Evolutionary conservation across 208 protist genomes (phyloP).

Genomic region (Histomonas meleagridis): DNA sequence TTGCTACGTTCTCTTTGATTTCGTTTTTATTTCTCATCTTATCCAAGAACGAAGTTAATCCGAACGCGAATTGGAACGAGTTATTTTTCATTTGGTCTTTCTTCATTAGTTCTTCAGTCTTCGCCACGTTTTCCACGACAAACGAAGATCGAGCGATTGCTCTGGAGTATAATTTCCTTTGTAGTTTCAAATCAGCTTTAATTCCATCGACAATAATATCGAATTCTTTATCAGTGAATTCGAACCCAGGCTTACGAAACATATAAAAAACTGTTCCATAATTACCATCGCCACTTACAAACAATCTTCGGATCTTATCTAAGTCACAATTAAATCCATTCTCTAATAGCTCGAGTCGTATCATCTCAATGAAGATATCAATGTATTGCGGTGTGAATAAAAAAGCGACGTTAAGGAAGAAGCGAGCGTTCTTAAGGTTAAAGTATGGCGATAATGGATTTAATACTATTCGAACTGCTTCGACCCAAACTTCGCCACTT

Average conservation of each 20-base stretch:
- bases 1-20: too few species aligned
- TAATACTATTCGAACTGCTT: slow-evolving; percentile 63
- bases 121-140: not conserved
- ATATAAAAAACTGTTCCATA: slow-evolving; percentile 33
- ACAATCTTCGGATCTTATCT: not conserved
- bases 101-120: not conserved
- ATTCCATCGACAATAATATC: not conserved
- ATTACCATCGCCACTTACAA: not conserved
- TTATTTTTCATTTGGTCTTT: not conserved
- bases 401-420: slow-evolving; percentile 63
- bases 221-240: not conserved
- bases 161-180: not conserved
- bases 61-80: not conserved
- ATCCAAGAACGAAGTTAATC: not conserved
- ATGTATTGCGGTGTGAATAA: slow-evolving; percentile 73
- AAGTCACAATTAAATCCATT: not conserved
- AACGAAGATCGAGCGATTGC: slow-evolving; percentile 17
- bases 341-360: slow-evolving; percentile 50
- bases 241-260: not conserved
- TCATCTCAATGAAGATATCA: slow-evolving; percentile 68
- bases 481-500: slow-evolving; percentile 70
- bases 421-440: slow-evolving; percentile 48
- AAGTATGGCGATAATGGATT: slow-evolving; percentile 52
- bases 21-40: too few species aligned
- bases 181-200: not conserved